Base-by-base conservation (phyloP, 1,284 basidiomycete genomes). In the Irpex lacteus region DNA sequence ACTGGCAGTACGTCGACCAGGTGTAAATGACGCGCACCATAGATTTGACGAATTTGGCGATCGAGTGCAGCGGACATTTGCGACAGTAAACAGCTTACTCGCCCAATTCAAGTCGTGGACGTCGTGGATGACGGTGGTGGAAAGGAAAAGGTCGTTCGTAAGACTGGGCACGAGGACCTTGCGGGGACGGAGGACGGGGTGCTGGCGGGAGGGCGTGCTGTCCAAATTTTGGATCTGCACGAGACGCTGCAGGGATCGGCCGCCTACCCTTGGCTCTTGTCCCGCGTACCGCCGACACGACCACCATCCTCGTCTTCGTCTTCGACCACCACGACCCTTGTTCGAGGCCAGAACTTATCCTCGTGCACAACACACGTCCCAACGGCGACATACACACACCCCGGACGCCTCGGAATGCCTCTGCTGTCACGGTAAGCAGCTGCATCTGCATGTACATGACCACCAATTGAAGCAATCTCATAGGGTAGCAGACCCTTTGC, bases 31-130 rank as follows among this genome's bases (percentile, higher is more conserved):
- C 65, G 66, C 83, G 67, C 61, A 92, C 90, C 91, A 72, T 92
- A 92, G 74, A 92, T 87, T 66, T 88, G 90, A 67, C 87, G 87
- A 74, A 92, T 85, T 78, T 92, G 90, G 70, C 90, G 89, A 70
- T 92, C 91, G 68, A 91, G 78, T 63, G 86, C 83, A 54, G 74
- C 70, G 67, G 76, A 77, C 69, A 79, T 85, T 77, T 78, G 79
- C 54, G 65, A 66, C 21, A 64, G 65, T 26, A 38, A 59, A 60
- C n/a, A 19, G 9, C 52, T 9, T 53, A 26, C 3, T 9, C 9
- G 3, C 9, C 21, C 5, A 18, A n/a, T 53, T n/a, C 19, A 26
- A 53, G 19, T 56, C 15, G 19, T 13, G 54, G 18, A 34, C 54
- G 54, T 56, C 54, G 54, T 56, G 34, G 5, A 9, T 9, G 19